A percentile compares a stretch with the other conserved stretches of the same genome.
Conservation (phyloP, 1,284 basidiomycete species). For the Cryptococcus sp. region DNA sequence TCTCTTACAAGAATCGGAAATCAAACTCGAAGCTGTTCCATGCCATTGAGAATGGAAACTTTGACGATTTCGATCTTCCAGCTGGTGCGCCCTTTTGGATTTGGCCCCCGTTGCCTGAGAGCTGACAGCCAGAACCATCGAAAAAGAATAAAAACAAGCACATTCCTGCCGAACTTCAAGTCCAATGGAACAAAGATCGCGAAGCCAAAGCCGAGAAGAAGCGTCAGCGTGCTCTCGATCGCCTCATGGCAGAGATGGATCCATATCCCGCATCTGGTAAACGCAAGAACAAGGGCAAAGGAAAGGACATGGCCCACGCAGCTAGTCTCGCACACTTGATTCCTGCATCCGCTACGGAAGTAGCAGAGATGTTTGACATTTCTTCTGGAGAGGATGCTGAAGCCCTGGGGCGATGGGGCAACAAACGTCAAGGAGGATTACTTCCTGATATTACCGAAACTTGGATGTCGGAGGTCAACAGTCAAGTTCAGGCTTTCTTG, state of each 20-base stretch:
- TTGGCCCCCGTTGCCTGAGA: not conserved
- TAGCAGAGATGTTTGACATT: slow-evolving; percentile 44
- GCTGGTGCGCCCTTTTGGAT: slow-evolving; percentile 3
- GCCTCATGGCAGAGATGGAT: slow-evolving; percentile 55
- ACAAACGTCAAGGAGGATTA: slow-evolving; percentile 5
- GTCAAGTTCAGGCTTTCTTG: slow-evolving; percentile 67
- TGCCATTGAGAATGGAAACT: slow-evolving; percentile 60
- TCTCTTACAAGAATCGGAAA: slow-evolving; percentile 53
- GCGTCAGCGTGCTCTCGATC: slow-evolving; percentile 55
- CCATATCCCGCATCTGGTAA: slow-evolving; percentile 60
- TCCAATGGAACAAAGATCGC: slow-evolving; percentile 75
- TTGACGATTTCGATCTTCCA: slow-evolving; percentile 48
- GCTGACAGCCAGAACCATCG: slow-evolving; percentile 29
- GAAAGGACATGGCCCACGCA: slow-evolving; percentile 44
- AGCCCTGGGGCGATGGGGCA: slow-evolving; percentile 1
- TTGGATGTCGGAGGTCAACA: slow-evolving; percentile 51
- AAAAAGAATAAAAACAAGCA: slow-evolving; percentile 52
- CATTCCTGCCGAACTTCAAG: slow-evolving; percentile 61
- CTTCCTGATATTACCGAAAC: slow-evolving; percentile 3
- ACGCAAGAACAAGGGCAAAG: slow-evolving; percentile 51
- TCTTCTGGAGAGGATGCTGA: slow-evolving; percentile 26
- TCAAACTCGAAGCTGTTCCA: slow-evolving; percentile 60
- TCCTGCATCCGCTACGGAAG: slow-evolving; percentile 32
- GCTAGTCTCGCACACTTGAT: slow-evolving; percentile 37
- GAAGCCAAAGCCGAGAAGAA: slow-evolving; percentile 75